phyloP scores from a whole-genome alignment of 306 rosid species.

The Trifolium pratense region DNA sequence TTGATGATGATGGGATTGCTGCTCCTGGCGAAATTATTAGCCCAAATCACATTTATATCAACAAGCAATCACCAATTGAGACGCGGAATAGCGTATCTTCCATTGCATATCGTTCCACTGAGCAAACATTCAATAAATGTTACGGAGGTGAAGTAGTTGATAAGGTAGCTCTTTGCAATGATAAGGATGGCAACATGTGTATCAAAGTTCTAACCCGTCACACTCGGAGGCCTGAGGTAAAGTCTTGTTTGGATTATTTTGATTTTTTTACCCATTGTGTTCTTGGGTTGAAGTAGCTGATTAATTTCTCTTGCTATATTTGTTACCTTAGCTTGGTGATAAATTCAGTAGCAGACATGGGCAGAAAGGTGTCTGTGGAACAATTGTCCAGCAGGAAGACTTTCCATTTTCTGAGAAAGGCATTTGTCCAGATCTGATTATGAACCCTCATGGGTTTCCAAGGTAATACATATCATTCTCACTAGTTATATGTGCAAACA shows the following conservation, averaged over 20 bases:
- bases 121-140: slow-evolving; percentile 65
- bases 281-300: slow-evolving; percentile 17
- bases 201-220: slow-evolving; percentile 77
- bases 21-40: slow-evolving; percentile 88
- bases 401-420: slow-evolving; percentile 97
- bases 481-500: slow-evolving; percentile 17
- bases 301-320: slow-evolving; percentile 37
- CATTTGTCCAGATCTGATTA: slow-evolving; percentile 93
- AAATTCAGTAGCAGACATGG: slow-evolving; percentile 99
- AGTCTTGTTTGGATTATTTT: slow-evolving; percentile 32
- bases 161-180: slow-evolving; percentile 80
- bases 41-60: slow-evolving; percentile 65
- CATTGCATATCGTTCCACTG: slow-evolving; percentile 58
- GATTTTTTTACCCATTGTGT: not conserved
- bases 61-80: slow-evolving; percentile 68
- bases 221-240: slow-evolving; percentile 97
- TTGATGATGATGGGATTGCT: slow-evolving; percentile 94
- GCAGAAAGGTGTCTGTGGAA: slow-evolving; percentile 98
- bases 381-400: slow-evolving; percentile 93
- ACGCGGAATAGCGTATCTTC: slow-evolving; percentile 47
- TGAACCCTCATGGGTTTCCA: slow-evolving; percentile 99
- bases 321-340: slow-evolving; percentile 73
- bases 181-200: slow-evolving; percentile 68
- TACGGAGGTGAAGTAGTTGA: slow-evolving; percentile 87
- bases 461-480: slow-evolving; percentile 55